Evolutionary conservation across 495 filamentous ascomycete genomes (phyloP), one percentile per base, ranked within the genome.

Genomic region (Terfezia boudieri): DNA sequence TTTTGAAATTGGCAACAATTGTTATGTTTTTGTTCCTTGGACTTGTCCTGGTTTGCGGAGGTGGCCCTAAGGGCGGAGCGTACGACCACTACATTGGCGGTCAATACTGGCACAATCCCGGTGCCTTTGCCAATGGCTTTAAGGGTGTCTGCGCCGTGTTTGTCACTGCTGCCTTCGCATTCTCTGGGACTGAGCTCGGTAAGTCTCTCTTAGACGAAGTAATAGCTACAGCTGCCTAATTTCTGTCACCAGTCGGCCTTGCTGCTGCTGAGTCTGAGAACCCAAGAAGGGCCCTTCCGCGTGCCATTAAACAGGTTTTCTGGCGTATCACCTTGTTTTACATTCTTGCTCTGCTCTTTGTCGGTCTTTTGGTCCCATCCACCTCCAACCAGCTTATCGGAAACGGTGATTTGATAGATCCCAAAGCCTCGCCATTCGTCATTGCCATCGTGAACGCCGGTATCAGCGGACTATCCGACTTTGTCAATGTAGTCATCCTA

Each of bases 291-390:
- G 81, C 80, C 8, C 76, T 86, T 0, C 82, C 82, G 1, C 70
- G 75, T 0, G 82, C 82, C 1, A 84, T 86, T 55, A 78, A 75
- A 57, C 82, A 84, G 61, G 81, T 82, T 23, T 85, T 85, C 62
- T 76, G 74, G 71, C 80, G 82, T 51, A 86, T 85, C 65, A 60
- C 84, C 59, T 76, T 86, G 63, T 80, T 84, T 64, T 83, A 83
- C 68, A 76, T 84, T 68, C 69, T 80, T 49, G 76, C 75, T 4
- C 77, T 80, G 56, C 78, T 86, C 71, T 84, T 84, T 63, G 82
- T 84, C 50, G 76, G 76, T 50, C 67, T 80, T 16, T 70, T 77
- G 22, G 76, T 76, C 51, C 73, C 72, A 0, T 63, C 70, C 12
- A 68, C 73, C 54, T 68, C 70, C 53, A 50, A 69, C 49, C 64